These are phyloP conservation scores for Erigeron canadensis DNA, from an alignment of 129 eudicot species.

Conservation along the genomic window DNA sequence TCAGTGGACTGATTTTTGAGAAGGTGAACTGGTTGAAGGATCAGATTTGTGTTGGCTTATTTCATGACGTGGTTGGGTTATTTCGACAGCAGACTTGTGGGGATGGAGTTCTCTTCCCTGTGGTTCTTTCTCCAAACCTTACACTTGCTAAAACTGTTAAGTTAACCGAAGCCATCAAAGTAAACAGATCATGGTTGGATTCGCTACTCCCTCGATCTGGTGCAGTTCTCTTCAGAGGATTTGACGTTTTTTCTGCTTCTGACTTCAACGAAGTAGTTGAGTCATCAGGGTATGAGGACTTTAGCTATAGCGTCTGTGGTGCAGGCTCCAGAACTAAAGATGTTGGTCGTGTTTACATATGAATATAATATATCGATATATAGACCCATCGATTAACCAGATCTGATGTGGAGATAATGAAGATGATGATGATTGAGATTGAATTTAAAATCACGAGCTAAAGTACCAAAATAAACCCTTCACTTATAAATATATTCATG, in stretches of 20 bases:
- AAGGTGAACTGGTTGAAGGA: too few species aligned
- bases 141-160: conserved; percentile 3
- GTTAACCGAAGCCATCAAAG: conserved; percentile 42
- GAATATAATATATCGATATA: too few species aligned
- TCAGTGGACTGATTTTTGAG: too few species aligned
- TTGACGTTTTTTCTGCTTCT: conserved; percentile 39
- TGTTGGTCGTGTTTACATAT: conserved; percentile 31
- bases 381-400: too few species aligned
- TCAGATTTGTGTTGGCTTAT: too few species aligned
- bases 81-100: conserved; percentile 17
- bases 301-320: conserved; percentile 31
- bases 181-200: conserved; percentile 45
- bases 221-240: conserved; percentile 39
- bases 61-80: conserved; percentile 35
- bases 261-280: conserved; percentile 63
- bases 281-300: conserved; percentile 38
- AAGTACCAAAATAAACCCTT: too few species aligned
- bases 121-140: conserved; percentile 33
- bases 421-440: too few species aligned
- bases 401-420: too few species aligned
- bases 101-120: conserved; percentile 24
- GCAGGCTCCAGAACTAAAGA: conserved; percentile 51
- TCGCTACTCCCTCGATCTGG: conserved; percentile 30
- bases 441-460: too few species aligned
- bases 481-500: too few species aligned